A percentile compares a stretch with the other conserved stretches of the same genome.
Evolutionary conservation across 495 filamentous ascomycete genomes (phyloP).

Genomic region (Stereocaulon alpinum): DNA sequence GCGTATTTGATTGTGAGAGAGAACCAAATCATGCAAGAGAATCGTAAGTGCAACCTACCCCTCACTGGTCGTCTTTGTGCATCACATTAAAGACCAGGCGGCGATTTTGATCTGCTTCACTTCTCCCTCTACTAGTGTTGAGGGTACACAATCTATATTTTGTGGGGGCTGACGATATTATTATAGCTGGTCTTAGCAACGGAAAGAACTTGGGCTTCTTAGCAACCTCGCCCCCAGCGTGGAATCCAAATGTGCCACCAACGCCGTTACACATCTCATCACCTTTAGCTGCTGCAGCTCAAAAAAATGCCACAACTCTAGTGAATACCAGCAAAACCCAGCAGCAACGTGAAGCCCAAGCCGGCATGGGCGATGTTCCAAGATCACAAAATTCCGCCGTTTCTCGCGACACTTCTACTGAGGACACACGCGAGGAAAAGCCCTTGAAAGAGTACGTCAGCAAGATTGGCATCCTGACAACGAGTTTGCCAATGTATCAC

Average conservation of each 20-base stretch:
- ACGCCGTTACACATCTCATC: conserved; percentile 27
- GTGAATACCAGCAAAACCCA: conserved; percentile 9
- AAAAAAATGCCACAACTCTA: conserved; percentile 12
- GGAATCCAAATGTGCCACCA: conserved; percentile 29
- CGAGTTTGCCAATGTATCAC: conserved; percentile 81
- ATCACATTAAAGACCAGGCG: not conserved
- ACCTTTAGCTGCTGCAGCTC: conserved; percentile 11
- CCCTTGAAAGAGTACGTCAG: conserved; percentile 42
- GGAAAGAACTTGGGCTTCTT: conserved; percentile 37
- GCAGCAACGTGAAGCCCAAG: conserved; percentile 3
- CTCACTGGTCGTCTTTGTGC: not conserved
- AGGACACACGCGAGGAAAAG: conserved; percentile 2
- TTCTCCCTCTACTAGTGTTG: not conserved
- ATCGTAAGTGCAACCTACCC: conserved; percentile 47
- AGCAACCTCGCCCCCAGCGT: conserved; percentile 42
- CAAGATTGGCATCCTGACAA: conserved; percentile 82
- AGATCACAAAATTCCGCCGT: not conserved
- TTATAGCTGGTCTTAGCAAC: conserved; percentile 35
- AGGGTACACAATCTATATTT: not conserved
- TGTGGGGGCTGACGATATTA: not conserved
- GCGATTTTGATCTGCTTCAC: not conserved
- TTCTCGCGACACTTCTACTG: not conserved
- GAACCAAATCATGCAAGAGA: conserved; percentile 94
- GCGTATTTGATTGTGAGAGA: conserved; percentile 96
- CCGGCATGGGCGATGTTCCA: not conserved